Evolutionary conservation across 2,329 filamentous ascomycete genomes (phyloP), one percentile per base, ranked within the genome.

Genomic region (Reticulascus tulasneorum): DNA sequence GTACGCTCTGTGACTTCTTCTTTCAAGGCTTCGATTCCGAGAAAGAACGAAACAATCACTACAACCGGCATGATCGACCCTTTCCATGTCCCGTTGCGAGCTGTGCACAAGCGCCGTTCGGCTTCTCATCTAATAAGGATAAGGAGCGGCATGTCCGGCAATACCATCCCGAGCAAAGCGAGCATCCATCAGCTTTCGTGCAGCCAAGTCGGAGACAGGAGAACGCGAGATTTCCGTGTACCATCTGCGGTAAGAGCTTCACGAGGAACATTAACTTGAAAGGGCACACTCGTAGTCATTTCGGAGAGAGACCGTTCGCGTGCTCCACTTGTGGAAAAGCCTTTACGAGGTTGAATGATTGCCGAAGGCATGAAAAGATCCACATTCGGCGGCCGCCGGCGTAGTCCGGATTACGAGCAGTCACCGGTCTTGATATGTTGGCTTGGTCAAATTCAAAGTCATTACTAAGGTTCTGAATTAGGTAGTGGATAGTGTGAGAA

Each of bases 1-100:
- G 54, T n/a, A 51, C 62, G 9, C 58, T 49, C 3, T 71, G 67
- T 46, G 51, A 49, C 9, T 66, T 57, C 48, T 71, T 69, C 45
- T 54, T 65, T 28, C 51, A 64, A 25, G 67, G 68, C 0, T 69
- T 67, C 47, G 47, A 48, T 7, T 51, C 47, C 8, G 27, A 45
- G 2, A 44, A 49, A 9, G 45, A 44, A 1, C 52, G 56, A 7
- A 58, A 68, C 2, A 37, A 43, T 4, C 67, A 71, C 40, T 36
- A 55, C 9, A 49, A 52, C 28, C 51, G 59, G 5, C 68, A 72
- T 37, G 56, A 62, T 15, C 52, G 64, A 4, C 64, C 66, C 0
- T 68, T 54, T 37, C 52, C 49, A 9, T 71, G 67, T 32, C 48
- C 50, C 0, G 41, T 62, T 1, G 21, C 37, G 3, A 50, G 51